Evolutionary conservation across 768 basidiomycete genomes (phyloP), one percentile per base, ranked within the genome.

Genomic region (Lactarius evosmus): DNA sequence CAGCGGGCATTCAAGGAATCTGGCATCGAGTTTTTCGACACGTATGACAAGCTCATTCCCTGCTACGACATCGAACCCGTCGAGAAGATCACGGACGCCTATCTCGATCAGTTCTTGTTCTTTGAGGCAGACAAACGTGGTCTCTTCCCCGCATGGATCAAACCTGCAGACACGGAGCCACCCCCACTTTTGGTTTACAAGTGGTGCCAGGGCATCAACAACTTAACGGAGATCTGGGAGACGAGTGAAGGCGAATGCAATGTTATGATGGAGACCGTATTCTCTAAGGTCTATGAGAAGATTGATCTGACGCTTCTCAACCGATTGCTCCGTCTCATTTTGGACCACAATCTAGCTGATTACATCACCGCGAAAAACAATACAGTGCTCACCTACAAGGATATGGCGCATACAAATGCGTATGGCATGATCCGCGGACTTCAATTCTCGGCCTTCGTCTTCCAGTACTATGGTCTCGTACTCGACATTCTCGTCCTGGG

Each of bases 321-420:
- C 75, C 92, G 96, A 70, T 82, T 99, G 3, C 83, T 98, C 49
- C 93, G 97, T 60, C 85, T 98, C 40, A 98, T 99, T 71, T 83
- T 98, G 69, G 97, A 99, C 71, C 97, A 98, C 81, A 99, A 99
- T 74, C 74, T 99, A 79, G 97, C 97, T 25, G 96, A 98, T 72
- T 99, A 99, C 74, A 98, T 98, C 73, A 99, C 97, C 4, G 91
- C 95, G 22, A 98, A 98, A 85, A 98, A 98, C 79, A 98, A 98
- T 75, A 95, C 92, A 0, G 89, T 91, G 7, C 74, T 95, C 70
- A 96, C 94, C 0, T 96, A 95, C 80, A 96, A 96, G 79, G 86
- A 98, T 70, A 98, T 99, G 96, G 94, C 93, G 0, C 96, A 99
- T 72, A 93, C 94, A 58, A 98, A 99, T 68, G 95, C 92, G 0